A percentile compares a stretch with the other conserved stretches of the same genome.
Evolutionary conservation across 2,329 filamentous ascomycete genomes (phyloP).

Genomic region (Chlorencoelia australis): DNA sequence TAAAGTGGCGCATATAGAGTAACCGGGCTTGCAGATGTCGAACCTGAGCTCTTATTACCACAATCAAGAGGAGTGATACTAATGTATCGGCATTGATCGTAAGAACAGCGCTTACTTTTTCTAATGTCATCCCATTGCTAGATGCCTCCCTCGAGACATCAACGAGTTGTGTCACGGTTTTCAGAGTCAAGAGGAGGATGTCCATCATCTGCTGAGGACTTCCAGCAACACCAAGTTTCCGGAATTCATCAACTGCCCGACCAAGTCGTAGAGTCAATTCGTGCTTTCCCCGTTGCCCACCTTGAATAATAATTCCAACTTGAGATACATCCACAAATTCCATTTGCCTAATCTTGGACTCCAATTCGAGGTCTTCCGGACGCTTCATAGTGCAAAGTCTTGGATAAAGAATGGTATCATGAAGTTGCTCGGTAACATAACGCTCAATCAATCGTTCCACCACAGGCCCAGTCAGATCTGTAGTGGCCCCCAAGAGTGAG

Average conservation of each 20-base stretch:
- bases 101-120: slow-evolving; percentile 38
- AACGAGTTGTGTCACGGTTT: slow-evolving; percentile 64
- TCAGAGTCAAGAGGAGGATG: slow-evolving; percentile 42
- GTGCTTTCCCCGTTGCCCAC: slow-evolving; percentile 67
- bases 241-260: slow-evolving; percentile 78
- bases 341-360: slow-evolving; percentile 87
- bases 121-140: slow-evolving; percentile 23
- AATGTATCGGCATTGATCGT: slow-evolving; percentile 76
- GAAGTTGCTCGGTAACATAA: slow-evolving; percentile 87
- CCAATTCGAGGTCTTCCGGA: slow-evolving; percentile 76
- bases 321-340: slow-evolving; percentile 89
- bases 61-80: slow-evolving; percentile 81
- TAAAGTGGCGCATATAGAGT: slow-evolving; percentile 93
- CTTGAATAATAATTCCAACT: slow-evolving; percentile 78
- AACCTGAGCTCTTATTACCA: slow-evolving; percentile 84
- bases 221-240: slow-evolving; percentile 66
- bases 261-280: slow-evolving; percentile 69
- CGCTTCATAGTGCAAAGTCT: slow-evolving; percentile 68
- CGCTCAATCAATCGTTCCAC: slow-evolving; percentile 93
- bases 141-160: slow-evolving; percentile 34
- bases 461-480: slow-evolving; percentile 81
- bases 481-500: slow-evolving; percentile 82
- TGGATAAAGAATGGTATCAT: slow-evolving; percentile 75
- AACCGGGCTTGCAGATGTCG: slow-evolving; percentile 80
- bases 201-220: slow-evolving; percentile 31